Conservation (phyloP, 108 stramenopile species). For the Thalassiosira profunda region DNA sequence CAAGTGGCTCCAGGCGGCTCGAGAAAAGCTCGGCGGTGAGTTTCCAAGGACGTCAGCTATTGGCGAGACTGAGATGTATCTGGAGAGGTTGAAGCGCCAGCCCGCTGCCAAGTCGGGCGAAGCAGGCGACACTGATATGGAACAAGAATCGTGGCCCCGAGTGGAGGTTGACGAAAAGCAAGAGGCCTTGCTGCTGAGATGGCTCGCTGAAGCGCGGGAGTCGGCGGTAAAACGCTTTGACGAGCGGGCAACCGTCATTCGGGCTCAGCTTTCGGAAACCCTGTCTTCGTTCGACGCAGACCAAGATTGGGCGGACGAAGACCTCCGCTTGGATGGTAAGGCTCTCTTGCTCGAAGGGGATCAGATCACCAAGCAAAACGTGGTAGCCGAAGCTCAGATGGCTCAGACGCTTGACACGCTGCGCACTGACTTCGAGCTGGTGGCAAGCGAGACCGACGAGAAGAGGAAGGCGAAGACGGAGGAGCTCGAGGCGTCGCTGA, state of each 20-base stretch:
- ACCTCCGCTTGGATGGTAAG: slow-evolving; percentile 10
- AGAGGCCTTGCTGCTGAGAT: too few relatives aligned
- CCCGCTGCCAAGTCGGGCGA: not conserved
- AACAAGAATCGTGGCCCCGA: too few relatives aligned
- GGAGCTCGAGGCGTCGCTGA: slow-evolving; percentile 7
- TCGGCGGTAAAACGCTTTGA: slow-evolving; percentile 15
- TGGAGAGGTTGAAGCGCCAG: slow-evolving; percentile 64
- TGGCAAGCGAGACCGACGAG: not conserved
- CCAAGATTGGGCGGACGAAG: slow-evolving; percentile 11
- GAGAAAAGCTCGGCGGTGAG: slow-evolving; percentile 68
- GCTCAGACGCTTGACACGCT: not conserved
- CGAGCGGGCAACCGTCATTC: not conserved
- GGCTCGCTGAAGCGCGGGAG: too few relatives aligned
- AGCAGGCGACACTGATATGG: too few relatives aligned
- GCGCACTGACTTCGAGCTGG: not conserved
- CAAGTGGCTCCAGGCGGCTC: slow-evolving; percentile 82
- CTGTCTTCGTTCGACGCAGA: slow-evolving; percentile 3
- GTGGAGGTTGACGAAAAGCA: too few relatives aligned
- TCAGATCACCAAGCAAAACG: slow-evolving; percentile 13
- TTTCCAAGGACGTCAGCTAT: slow-evolving; percentile 49
- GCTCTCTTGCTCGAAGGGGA: slow-evolving; percentile 25
- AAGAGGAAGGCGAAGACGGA: slow-evolving; percentile 6
- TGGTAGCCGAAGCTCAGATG: not conserved
- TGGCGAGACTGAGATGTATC: slow-evolving; percentile 59
- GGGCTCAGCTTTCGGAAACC: not conserved